Base-by-base conservation (phyloP, 371 early-diverging fungal species). In the Mucor indicus region DNA sequence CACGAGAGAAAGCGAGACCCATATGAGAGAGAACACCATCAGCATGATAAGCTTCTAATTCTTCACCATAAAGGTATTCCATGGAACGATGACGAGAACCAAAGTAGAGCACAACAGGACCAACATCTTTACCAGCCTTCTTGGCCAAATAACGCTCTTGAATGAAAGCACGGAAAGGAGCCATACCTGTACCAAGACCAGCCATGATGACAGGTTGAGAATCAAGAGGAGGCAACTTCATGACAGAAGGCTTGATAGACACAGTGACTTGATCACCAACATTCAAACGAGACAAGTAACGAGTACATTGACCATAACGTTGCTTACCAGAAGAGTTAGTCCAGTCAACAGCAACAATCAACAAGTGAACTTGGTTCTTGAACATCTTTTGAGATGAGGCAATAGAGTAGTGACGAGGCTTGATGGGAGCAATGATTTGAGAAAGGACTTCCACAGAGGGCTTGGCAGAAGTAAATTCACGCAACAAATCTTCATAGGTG, bases 171-270 rank as follows among this genome's bases (percentile, higher is more conserved):
- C 93, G 87, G 89, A 95, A 95, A 27, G 96, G 96, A 15, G 96
- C 96, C 92, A 96, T 94, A 56, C 96, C 96, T 6, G 96, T 96
- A 60, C 96, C 96, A 29, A 95, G 81, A 58, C 96, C 96, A 38
- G 95, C 89, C 93, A 96, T 95, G 62, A 95, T 86, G 20, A 96
- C 90, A 39, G 96, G 96, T 55, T 88, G 87, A 39, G 67, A 63
- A 53, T 87, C 87, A 30, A 80, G 72, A 31, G 86, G 84, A 39
- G 95, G 95, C 46, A 95, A 70, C 67, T 90, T 92, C 96, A 95
- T 95, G 22, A 94, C 93, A 1, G 92, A 92, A 21, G 93, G 93
- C 78, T 94, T 95, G 79, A 95, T 86, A 23, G 89, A 83, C 8
- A 95, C 96, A 17, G 87, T 85, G 33, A 96, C 80, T 7, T 67